Evolutionary conservation across 2,329 filamentous ascomycete genomes (phyloP).

Genomic region (Apiospora kogelbergensis): DNA sequence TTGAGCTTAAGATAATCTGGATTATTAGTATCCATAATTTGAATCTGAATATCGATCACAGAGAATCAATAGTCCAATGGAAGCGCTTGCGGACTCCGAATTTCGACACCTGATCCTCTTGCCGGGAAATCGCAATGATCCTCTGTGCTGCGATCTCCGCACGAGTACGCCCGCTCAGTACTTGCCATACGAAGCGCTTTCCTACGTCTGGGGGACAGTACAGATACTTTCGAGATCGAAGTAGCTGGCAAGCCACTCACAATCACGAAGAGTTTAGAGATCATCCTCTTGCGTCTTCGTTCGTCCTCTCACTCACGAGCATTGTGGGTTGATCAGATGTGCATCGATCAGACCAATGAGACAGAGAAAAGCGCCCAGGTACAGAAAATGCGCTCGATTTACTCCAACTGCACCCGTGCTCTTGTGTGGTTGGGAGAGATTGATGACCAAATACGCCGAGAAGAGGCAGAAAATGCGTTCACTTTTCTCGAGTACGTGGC

Average conservation of each 20-base stretch:
- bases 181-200: not conserved
- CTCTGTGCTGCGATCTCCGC: not conserved
- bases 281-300: not conserved
- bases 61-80: not conserved
- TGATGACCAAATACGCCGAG: not conserved
- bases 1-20: too few relatives aligned
- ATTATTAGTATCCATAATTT: too few relatives aligned
- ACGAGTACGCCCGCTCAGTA: not conserved
- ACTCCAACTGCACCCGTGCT: not conserved
- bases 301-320: not conserved
- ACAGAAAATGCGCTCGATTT: not conserved
- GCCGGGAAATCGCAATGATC: not conserved
- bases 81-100: not conserved
- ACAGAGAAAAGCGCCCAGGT: not conserved
- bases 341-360: not conserved
- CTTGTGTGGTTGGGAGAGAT: not conserved
- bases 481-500: not conserved
- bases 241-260: not conserved
- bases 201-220: not conserved
- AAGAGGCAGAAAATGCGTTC: not conserved
- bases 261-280: not conserved
- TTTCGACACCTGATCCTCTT: not conserved
- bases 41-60: too few relatives aligned
- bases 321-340: not conserved
- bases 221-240: not conserved